Percentiles rank a stretch among this genome's conserved stretches.
Evolutionary conservation across 306 rosid genomes (phyloP).

Genomic region (Acacia crassicarpa): DNA sequence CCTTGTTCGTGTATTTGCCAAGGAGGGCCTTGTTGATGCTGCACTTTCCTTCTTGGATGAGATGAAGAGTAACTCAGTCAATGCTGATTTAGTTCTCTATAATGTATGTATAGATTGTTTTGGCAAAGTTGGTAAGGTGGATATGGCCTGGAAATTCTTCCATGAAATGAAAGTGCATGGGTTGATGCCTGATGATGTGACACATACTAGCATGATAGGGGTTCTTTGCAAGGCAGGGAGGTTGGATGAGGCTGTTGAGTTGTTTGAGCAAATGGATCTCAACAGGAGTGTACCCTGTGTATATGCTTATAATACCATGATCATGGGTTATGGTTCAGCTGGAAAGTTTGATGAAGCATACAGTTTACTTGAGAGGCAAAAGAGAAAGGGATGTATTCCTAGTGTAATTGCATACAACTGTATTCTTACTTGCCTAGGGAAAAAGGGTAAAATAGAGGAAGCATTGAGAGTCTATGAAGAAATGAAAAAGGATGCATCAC

Average conservation of each 20-base stretch:
- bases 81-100: constrained; percentile 80
- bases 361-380: constrained; percentile 89
- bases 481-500: constrained; percentile 89
- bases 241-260: constrained; percentile 71
- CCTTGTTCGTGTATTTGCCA: constrained; percentile 78
- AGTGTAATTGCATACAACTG: constrained; percentile 82
- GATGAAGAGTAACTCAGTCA: constrained; percentile 74
- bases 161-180: constrained; percentile 83
- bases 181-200: constrained; percentile 76
- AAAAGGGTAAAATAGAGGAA: constrained; percentile 70
- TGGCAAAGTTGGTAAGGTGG: constrained; percentile 89
- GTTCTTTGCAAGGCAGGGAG: constrained; percentile 89
- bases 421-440: constrained; percentile 82
- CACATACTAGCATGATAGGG: constrained; percentile 90
- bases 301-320: constrained; percentile 95
- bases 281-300: constrained; percentile 79
- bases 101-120: constrained; percentile 92
- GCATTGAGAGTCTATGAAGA: constrained; percentile 64
- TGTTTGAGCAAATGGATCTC: constrained; percentile 80
- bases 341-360: constrained; percentile 89
- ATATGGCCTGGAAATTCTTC: constrained; percentile 98
- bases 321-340: constrained; percentile 90
- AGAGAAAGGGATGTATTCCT: constrained; percentile 83
- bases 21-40: constrained; percentile 73
- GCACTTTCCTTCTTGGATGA: constrained; percentile 95